These are phyloP conservation scores for Fusarium sp. DNA, from an alignment of 2,329 filamentous ascomycete genomes.

Conservation along the genomic window DNA sequence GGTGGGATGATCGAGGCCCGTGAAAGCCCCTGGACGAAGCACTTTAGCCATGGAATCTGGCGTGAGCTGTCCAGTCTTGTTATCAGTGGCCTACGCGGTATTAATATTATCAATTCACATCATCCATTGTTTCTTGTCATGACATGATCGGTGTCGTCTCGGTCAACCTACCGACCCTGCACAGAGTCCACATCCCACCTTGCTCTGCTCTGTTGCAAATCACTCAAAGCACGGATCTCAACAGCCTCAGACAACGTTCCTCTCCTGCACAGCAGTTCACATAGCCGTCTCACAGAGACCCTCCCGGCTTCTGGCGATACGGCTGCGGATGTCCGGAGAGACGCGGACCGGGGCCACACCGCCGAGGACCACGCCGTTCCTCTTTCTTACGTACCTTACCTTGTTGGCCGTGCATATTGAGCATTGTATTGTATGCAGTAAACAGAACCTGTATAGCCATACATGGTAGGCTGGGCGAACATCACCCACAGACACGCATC, in stretches of 20 bases:
- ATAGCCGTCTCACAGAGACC: slow-evolving; percentile 29
- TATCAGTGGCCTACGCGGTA: slow-evolving; percentile 3
- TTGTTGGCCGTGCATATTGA: slow-evolving; percentile 16
- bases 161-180: slow-evolving; percentile 13
- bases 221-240: slow-evolving; percentile 13
- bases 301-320: slow-evolving; percentile 42
- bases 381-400: slow-evolving; percentile 29
- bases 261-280: neutral
- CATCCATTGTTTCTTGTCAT: slow-evolving; percentile 5
- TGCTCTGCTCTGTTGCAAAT: neutral
- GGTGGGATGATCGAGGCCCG: slow-evolving; percentile 40
- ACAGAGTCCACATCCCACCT: slow-evolving; percentile 14
- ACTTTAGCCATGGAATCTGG: slow-evolving; percentile 28
- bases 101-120: slow-evolving; percentile 5
- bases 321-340: slow-evolving; percentile 34
- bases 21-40: slow-evolving; percentile 27
- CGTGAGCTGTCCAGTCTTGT: slow-evolving; percentile 16
- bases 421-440: neutral
- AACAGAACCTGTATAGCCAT: neutral
- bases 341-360: slow-evolving; percentile 27
- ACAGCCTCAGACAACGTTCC: slow-evolving; percentile 2
- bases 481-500: neutral
- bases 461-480: slow-evolving; percentile 3
- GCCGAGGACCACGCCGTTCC: slow-evolving; percentile 14
- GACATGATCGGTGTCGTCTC: slow-evolving; percentile 34